phyloP scores from a whole-genome alignment of 1,284 basidiomycete genomes.

The Cryptococcus maquisensis region DNA sequence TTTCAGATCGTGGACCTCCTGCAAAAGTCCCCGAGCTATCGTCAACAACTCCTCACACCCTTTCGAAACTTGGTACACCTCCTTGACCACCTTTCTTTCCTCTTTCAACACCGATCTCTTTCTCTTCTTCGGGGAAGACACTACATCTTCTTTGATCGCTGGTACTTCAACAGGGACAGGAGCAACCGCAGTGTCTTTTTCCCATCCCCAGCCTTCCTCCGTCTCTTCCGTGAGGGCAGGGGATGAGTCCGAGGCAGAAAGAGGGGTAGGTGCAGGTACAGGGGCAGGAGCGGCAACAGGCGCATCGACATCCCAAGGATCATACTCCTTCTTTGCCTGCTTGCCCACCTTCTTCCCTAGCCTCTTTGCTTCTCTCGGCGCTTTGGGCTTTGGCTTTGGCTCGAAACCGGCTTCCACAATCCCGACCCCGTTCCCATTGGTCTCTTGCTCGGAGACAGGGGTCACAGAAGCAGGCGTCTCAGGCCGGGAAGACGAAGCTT shows the following conservation, averaged over 20 bases:
- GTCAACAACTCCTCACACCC: conserved; percentile 55
- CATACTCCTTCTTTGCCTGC: background rate
- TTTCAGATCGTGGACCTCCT: conserved; percentile 19
- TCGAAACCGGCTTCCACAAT: no score
- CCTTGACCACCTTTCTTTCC: conserved; percentile 29
- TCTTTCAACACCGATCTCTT: conserved; percentile 20
- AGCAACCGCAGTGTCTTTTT: conserved; percentile 6
- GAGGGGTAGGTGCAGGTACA: no score
- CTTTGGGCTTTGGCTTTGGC: background rate
- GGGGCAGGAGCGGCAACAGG: background rate
- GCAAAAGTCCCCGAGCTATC: conserved; percentile 54
- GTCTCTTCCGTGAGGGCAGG: background rate
- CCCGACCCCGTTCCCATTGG: no score
- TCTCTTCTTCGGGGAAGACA: background rate
- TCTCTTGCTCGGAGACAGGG: no score
- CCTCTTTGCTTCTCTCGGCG: background rate
- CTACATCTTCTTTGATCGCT: no score
- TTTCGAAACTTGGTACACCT: conserved; percentile 40
- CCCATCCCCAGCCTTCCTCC: conserved; percentile 7
- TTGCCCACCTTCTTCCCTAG: conserved; percentile 5
- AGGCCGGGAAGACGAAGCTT: no score
- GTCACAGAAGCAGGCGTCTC: no score
- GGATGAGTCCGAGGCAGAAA: no score
- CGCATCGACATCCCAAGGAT: background rate
- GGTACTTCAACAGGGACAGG: no score